Evolutionary conservation across 352 stramenopile genomes (phyloP), one percentile per base, ranked within the genome.

Genomic region (Globisporangium takayamanum): DNA sequence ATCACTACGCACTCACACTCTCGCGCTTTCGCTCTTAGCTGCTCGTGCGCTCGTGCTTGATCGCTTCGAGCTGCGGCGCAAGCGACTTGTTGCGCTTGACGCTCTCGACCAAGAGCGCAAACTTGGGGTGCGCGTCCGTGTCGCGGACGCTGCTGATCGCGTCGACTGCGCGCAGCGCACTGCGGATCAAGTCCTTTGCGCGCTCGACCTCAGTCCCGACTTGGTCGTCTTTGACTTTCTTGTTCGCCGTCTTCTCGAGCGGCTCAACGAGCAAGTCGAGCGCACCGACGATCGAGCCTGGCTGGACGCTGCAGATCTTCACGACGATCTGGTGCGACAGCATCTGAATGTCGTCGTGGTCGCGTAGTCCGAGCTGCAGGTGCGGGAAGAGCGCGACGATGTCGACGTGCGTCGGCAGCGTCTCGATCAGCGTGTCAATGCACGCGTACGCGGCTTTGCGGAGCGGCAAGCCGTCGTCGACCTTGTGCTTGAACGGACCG

Each of bases 401-500:
- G 48, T 99, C 94, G 41, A 99, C 63, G 57, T 91, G 89, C 50
- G 94, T 76, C 8, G 94, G 95, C 6, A 98, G 76, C 51, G 89
- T 91, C 56, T 98, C 94, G 11, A 99, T 73, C 46, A 98, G 87
- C 11, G 96, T 99, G 61, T 98, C 92, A 37, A 99, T 85, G 66
- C 96, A 98, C 26, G 93, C 90, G 51, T 99, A 96, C 10, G 95
- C 84, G 30, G 96, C 91, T 69, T 96, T 96, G 45, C 87, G 87
- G 50, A 96, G 68, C 50, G 84, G 79, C 15, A 96, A 69, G 1
- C 83, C 87, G 67, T 96, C 87, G 55, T 96, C 87, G 33, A 99
- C 96, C 60, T 96, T 98, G 69, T 99, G 97, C 68, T 98, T 99
- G 76, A 99, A 99, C 22, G 97, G 97, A 55, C 97, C 97, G 53